phyloP scores from a whole-genome alignment of 495 filamentous ascomycete species.

The Talaromyces adpressus region DNA sequence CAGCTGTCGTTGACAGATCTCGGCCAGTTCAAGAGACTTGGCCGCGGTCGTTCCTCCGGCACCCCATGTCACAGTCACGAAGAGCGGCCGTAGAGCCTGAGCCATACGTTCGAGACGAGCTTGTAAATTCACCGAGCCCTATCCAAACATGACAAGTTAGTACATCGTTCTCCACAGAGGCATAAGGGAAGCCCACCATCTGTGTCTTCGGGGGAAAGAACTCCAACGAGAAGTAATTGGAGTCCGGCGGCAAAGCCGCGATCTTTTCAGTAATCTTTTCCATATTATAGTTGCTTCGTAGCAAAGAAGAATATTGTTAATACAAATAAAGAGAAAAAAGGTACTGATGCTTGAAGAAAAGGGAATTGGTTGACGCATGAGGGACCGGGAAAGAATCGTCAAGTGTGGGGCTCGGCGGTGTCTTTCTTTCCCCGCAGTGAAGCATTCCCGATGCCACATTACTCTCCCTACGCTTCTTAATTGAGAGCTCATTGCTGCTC shows the following conservation, averaged over 20 bases:
- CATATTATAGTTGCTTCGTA: conserved; percentile 36
- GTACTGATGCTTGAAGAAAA: not conserved
- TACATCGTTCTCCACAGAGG: not conserved
- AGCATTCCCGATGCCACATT: not conserved
- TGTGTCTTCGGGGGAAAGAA: conserved; percentile 97
- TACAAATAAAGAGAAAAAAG: not conserved
- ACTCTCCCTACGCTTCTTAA: not conserved
- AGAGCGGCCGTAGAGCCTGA: conserved; percentile 78
- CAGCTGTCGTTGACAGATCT: conserved; percentile 87
- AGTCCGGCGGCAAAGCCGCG: conserved; percentile 73
- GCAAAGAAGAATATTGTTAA: not conserved
- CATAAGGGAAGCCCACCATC: conserved; percentile 54
- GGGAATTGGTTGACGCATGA: not conserved
- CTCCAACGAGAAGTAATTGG: conserved; percentile 90
- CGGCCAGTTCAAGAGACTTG: conserved; percentile 89
- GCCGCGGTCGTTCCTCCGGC: conserved; percentile 86
- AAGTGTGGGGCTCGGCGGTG: not conserved
- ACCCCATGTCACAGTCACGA: conserved; percentile 97
- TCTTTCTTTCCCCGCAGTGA: conserved; percentile 6
- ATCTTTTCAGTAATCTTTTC: conserved; percentile 97
- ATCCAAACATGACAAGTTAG: conserved; percentile 16
- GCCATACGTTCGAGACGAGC: conserved; percentile 94
- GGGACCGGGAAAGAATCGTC: conserved; percentile 12
- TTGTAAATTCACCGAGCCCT: conserved; percentile 87
- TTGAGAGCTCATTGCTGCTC: not conserved